Evolutionary conservation across 1,284 basidiomycete species (phyloP).

Genomic region (Sanghuangporus baumii): DNA sequence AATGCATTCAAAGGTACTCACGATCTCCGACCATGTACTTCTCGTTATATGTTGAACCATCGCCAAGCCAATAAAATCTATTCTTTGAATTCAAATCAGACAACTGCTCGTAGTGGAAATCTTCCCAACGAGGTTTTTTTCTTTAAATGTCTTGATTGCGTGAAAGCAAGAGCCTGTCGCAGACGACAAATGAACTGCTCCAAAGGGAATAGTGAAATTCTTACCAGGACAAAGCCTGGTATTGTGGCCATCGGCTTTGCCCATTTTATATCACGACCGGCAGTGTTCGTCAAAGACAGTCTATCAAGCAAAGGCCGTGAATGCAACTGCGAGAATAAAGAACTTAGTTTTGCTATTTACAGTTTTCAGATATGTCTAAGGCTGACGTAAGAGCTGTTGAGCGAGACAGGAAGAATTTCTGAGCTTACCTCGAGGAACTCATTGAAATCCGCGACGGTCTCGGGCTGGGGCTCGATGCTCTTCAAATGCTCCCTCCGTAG

Average conservation of each 20-base stretch:
- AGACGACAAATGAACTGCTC: background rate
- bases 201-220: background rate
- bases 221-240: conserved; percentile 55
- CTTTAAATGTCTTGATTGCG: conserved; percentile 38
- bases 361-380: conserved; percentile 41
- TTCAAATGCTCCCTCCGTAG: conserved; percentile 53
- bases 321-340: background rate
- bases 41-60: conserved; percentile 45
- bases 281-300: conserved; percentile 55
- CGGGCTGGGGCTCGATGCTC: conserved; percentile 48
- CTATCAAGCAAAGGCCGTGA: conserved; percentile 24
- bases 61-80: conserved; percentile 53
- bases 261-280: conserved; percentile 61
- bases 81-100: conserved; percentile 36
- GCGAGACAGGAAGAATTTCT: background rate
- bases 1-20: conserved; percentile 27
- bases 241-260: conserved; percentile 50
- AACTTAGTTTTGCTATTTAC: conserved; percentile 24
- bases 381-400: background rate
- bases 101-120: conserved; percentile 48
- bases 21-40: conserved; percentile 39
- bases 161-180: conserved; percentile 46
- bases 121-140: conserved; percentile 60
- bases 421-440: conserved; percentile 41
- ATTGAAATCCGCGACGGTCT: conserved; percentile 55